These are phyloP conservation scores for Populus hybrid DNA, from an alignment of 441 rosid genomes.

Conservation along the genomic window DNA sequence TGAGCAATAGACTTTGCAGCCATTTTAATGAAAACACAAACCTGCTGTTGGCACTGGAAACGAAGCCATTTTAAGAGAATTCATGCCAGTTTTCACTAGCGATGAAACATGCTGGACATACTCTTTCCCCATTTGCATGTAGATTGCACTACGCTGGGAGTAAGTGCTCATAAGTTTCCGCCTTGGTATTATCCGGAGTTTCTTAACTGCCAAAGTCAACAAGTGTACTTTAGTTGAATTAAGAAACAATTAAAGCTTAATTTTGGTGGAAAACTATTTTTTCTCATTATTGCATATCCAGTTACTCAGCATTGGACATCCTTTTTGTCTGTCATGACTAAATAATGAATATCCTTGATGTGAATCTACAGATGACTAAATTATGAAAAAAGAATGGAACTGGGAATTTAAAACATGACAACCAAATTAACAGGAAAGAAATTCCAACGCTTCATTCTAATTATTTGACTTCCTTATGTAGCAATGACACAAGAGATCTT, in stretches of 20 bases:
- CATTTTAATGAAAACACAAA: slow-evolving; percentile 25
- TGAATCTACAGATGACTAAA: neutral
- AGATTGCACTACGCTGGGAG: slow-evolving; percentile 71
- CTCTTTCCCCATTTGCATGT: slow-evolving; percentile 76
- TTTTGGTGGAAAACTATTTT: neutral
- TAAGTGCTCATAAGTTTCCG: slow-evolving; percentile 64
- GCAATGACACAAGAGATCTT: slow-evolving; percentile 10
- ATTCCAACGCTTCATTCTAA: neutral
- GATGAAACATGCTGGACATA: slow-evolving; percentile 79
- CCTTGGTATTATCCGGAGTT: slow-evolving; percentile 70
- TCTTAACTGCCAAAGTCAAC: slow-evolving; percentile 58
- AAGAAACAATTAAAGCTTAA: neutral
- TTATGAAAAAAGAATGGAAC: neutral
- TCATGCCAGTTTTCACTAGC: slow-evolving; percentile 74
- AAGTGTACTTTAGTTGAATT: slow-evolving; percentile 14
- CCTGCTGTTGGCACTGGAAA: slow-evolving; percentile 71
- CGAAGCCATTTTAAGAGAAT: slow-evolving; percentile 66
- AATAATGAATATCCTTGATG: no score
- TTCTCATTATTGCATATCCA: neutral
- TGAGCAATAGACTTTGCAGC: slow-evolving; percentile 1
- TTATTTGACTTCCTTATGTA: neutral
- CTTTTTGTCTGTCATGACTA: no score
- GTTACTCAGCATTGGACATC: neutral
- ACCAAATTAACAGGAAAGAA: neutral
- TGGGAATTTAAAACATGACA: slow-evolving; percentile 1